Conservation (phyloP, 2,329 filamentous ascomycete genomes). For the Nectriaceae sp. region DNA sequence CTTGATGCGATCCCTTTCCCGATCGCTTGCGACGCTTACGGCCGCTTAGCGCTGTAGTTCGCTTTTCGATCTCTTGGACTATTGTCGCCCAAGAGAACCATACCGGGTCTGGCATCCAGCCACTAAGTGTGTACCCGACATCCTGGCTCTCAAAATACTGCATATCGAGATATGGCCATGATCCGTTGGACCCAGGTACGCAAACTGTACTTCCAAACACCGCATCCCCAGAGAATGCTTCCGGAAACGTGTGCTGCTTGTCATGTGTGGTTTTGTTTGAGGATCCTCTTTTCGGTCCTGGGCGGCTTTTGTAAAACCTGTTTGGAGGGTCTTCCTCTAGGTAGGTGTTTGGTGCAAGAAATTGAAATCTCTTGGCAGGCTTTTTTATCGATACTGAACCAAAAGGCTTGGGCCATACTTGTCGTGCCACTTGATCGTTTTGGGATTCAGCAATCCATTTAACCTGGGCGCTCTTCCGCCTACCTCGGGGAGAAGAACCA, state of each 20-base stretch:
- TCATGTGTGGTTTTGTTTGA: background rate
- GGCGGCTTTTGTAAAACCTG: conserved; percentile 5
- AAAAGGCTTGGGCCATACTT: conserved; percentile 20
- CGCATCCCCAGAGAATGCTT: background rate
- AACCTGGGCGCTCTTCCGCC: conserved; percentile 9
- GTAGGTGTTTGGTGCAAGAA: conserved; percentile 45
- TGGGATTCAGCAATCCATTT: conserved; percentile 13
- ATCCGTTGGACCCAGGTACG: conserved; percentile 26
- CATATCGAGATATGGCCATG: conserved; percentile 34
- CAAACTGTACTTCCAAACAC: conserved; percentile 23
- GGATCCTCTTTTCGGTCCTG: conserved; percentile 5
- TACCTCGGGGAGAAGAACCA: conserved; percentile 3
- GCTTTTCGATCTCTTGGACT: conserved; percentile 30
- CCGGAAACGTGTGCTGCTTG: background rate
- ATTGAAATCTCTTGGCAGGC: conserved; percentile 30
- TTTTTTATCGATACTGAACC: conserved; percentile 12
- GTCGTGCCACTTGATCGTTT: conserved; percentile 13
- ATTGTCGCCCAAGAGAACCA: conserved; percentile 38
- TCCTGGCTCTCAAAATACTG: conserved; percentile 39
- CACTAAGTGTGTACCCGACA: conserved; percentile 44
- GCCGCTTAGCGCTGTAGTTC: conserved; percentile 14
- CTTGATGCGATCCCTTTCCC: conserved; percentile 13
- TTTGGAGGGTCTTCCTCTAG: conserved; percentile 33
- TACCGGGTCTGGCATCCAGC: conserved; percentile 44
- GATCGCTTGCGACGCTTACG: conserved; percentile 12